Base-by-base conservation (phyloP, 192 early-diverging fungal species). In the Gamsiella multidivaricata region DNA sequence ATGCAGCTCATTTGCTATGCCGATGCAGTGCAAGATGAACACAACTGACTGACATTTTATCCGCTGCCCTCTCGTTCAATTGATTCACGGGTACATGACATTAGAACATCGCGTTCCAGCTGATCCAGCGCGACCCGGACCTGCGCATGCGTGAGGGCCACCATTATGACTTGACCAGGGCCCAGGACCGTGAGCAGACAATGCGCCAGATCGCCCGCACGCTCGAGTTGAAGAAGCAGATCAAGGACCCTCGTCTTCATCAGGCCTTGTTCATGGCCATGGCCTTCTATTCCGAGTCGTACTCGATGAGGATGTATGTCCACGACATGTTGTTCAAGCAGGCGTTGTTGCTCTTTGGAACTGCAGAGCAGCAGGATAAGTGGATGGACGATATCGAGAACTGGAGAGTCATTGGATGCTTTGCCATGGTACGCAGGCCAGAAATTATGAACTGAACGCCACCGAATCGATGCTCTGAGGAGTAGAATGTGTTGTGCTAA, bases 221-320 rank as follows among this genome's bases (percentile, higher is more conserved):
- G 34, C 53, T 79, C 39, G 66, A 84, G 65, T 37, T 86, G 14
- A 61, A 43, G 37, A 72, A 79, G 22, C 18, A 51, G 26, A 68
- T 83, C 41, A 81, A 84, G 22, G 80, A 84, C 54, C 71, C 79
- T 54, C 69, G 80, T 34, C 61, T 83, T 20, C 34, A 53, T 2
- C 54, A 74, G 42, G 83, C 81, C 0, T 37, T 86, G 11, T 71
- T 71, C 51, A 58, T 60, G 46, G 81, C 83, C n/a, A 78, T 86
- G 72, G 60, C 79, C 17, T 79, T 81, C 41, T 89, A 89, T 50
- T 88, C 86, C 17, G 85, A 90, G 70, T 76, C 78, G 17, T 91
- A 81, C 64, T 68, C 68, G 18, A 90, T 91, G 88, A 85, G 85
- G 34, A 60, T 87, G 47, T 88, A 86, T 72, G 90, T 91, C 20